Evolutionary conservation across 129 eudicot species (phyloP), one percentile per base, ranked within the genome.

Genomic region (Flaveria sonorensis): DNA sequence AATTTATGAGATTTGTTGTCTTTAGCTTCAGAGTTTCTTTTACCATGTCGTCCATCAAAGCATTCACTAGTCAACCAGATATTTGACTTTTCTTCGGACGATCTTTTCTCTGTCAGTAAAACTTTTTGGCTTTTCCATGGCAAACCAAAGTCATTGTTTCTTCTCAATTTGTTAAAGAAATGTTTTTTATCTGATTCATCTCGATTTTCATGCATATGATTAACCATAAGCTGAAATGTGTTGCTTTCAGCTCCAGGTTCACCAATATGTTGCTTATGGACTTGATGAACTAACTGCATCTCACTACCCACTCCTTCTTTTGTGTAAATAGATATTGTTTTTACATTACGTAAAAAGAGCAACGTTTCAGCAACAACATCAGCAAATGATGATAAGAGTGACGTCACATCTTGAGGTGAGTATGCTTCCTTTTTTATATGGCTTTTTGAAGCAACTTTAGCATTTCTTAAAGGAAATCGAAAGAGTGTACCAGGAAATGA

Each of bases 401-500:
- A 88, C 55, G 87, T 68, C 46, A 95, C 96, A 88, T 95, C 99
- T 66, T 87, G 92, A 77, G 97, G 89, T 63, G 88, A 72, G 71
- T 95, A 95, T 7, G 80, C 90, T 84, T 91, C 97, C 82, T 88
- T 89, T 74, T 89, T 95, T 74, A 95, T 95, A 82, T 95, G 97
- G 86, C 99, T 95, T 82, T 90, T 90, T 45, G 87, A 85, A 79
- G 99, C 97, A 83, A 84, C 90, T 75, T 73, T 83, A 20, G 83
- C 85, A 85, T 77, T 91, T 77, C 99, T 83, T 20, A 95, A 88
- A 70, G 99, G 94, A 82, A 95, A 95, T 57, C 99, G 97, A 57
- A 95, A 95, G 53, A 95, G 96, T 10, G 99, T 95, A 16, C 99
- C 99, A 13, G 99, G 96, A 85, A 89, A 95, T 62, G 90, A 77